Percentiles rank a stretch among this genome's conserved stretches.
Conservation (phyloP, 2,329 filamentous ascomycete species). For the Aspergillus vadensis region DNA sequence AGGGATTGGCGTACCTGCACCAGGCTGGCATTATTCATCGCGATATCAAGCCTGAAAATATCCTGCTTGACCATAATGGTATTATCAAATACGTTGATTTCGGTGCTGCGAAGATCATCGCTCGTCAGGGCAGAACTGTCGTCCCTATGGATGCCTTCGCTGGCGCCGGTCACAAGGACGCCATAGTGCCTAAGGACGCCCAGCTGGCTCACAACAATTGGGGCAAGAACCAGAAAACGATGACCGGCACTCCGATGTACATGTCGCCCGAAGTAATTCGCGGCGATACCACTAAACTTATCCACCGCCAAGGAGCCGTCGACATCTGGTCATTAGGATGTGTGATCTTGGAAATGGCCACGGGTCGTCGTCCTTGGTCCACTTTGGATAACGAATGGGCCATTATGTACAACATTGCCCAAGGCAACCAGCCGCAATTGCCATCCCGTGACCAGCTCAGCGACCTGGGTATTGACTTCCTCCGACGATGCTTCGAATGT, state of each 20-base stretch:
- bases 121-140: slow-evolving; percentile 85
- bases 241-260: slow-evolving; percentile 99
- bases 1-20: slow-evolving; percentile 91
- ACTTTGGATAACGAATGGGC: slow-evolving; percentile 98
- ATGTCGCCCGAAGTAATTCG: slow-evolving; percentile 99
- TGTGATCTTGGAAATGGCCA: slow-evolving; percentile 97
- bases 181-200: slow-evolving; percentile 32
- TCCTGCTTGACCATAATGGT: slow-evolving; percentile 93
- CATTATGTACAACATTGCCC: slow-evolving; percentile 99
- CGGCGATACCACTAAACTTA: slow-evolving; percentile 71
- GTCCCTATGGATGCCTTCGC: slow-evolving; percentile 63
- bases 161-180: slow-evolving; percentile 44
- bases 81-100: slow-evolving; percentile 99
- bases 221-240: slow-evolving; percentile 72
- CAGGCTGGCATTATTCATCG: slow-evolving; percentile 90
- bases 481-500: slow-evolving; percentile 80
- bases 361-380: slow-evolving; percentile 89
- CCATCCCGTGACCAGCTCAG: slow-evolving; percentile 83
- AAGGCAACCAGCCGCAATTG: slow-evolving; percentile 87
- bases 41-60: slow-evolving; percentile 98
- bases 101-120: slow-evolving; percentile 94
- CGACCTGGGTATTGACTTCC: slow-evolving; percentile 80
- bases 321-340: slow-evolving; percentile 97
- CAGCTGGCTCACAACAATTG: slow-evolving; percentile 32
- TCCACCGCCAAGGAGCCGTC: slow-evolving; percentile 79